Evolutionary conservation across 306 rosid genomes (phyloP), one percentile per base, ranked within the genome.

Genomic region (Cucurbita ficifolia): DNA sequence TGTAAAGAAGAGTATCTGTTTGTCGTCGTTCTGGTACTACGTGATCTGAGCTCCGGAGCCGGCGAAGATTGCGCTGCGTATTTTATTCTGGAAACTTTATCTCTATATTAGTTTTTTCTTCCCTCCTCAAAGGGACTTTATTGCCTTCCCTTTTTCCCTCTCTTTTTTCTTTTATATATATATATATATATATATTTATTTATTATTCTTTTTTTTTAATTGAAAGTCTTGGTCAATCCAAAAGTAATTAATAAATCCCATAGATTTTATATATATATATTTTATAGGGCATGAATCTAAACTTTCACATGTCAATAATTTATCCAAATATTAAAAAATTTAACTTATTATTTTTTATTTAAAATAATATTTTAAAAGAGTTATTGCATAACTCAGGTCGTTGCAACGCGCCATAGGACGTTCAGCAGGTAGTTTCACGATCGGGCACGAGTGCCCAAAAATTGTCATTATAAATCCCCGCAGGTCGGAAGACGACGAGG

Each of bases 1-100:
- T 3, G 69, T 4, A 4, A 7, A 61, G 48, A 61, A 36, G 61
- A 8, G 48, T 62, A 13, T n/a, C 61, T 10, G 46, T 3, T 39
- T 3, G 19, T 24, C 57, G 55, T 4, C 70, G 70, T 43, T 21
- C 63, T 1, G 22, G 50, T 13, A 55, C 52, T 52, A 38, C 52
- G 65, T 56, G 76, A 73, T 73, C 76, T 55, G 76, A 55, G 76
- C 76, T 73, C 76, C 53, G 65, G 39, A 36, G 18, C 76, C 65
- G 51, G 65, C 52, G 76, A 73, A 73, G 65, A 73, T 73, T 72
- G 39, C 74, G 58, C 16, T 24, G 14, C 43, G 5, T 3, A 24
- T 69, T 49, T n/a, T 33, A 22, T 22, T 70, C 58, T 33, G 22
- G 16, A 16, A 22, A 45, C 21, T 39, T 65, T 45, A 45, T 70